Percentiles rank a stretch among this genome's conserved stretches.
Conservation (phyloP, 179 eudicot species). For the Pouteria campechiana region DNA sequence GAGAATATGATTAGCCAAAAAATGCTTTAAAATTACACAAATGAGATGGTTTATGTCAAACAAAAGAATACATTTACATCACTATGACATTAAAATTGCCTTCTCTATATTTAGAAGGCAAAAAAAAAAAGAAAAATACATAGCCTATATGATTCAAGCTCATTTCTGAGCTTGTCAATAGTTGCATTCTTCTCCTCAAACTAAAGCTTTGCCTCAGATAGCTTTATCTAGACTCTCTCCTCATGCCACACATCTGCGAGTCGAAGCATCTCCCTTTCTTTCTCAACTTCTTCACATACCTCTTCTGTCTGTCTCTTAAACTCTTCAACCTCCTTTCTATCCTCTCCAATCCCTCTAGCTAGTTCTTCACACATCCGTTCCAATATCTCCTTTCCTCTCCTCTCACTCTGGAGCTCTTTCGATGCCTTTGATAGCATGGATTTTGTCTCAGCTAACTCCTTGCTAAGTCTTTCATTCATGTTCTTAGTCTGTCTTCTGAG, state of each 20-base stretch:
- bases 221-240: constrained; percentile 94
- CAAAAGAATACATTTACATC: too few relatives aligned
- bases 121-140: too few relatives aligned
- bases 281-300: constrained; percentile 66
- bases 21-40: too few relatives aligned
- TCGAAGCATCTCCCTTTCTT: constrained; percentile 80
- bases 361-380: constrained; percentile 74
- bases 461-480: constrained; percentile 60
- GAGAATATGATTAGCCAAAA: too few relatives aligned
- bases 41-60: too few relatives aligned
- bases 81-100: too few relatives aligned
- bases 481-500: constrained; percentile 62
- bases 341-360: constrained; percentile 63
- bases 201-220: constrained; percentile 65
- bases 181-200: constrained; percentile 79
- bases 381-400: constrained; percentile 51
- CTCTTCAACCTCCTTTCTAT: constrained; percentile 58
- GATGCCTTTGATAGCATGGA: constrained; percentile 16
- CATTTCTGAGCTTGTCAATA: constrained; percentile 52
- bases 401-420: constrained; percentile 51
- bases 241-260: constrained; percentile 78
- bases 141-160: too few relatives aligned
- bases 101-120: too few relatives aligned
- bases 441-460: constrained; percentile 53
- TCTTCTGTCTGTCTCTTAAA: constrained; percentile 44